These are phyloP conservation scores for Trypethelium eluteriae DNA, from an alignment of 495 filamentous ascomycete genomes.

Conservation along the genomic window DNA sequence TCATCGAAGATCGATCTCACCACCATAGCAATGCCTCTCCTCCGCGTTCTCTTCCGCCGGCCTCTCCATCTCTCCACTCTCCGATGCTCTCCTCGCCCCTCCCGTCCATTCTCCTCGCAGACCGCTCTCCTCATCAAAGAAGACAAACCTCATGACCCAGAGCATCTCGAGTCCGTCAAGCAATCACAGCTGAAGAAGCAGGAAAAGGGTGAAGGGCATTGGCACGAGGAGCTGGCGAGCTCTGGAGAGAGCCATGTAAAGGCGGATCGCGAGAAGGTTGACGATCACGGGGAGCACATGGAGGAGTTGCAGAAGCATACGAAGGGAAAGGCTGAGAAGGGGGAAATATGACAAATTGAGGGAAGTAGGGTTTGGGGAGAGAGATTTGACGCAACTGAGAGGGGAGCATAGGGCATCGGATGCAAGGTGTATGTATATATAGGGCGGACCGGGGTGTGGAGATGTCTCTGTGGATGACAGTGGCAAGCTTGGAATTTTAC, in stretches of 20 bases:
- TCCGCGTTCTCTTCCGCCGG: not conserved
- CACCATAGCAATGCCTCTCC: not conserved
- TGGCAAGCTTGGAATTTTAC: too few species aligned
- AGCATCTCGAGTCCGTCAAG: conserved; percentile 29
- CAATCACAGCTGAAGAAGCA: conserved; percentile 34
- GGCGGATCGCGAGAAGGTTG: conserved; percentile 30
- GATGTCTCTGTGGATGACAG: too few species aligned
- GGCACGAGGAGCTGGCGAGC: conserved; percentile 32
- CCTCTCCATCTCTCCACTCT: not conserved
- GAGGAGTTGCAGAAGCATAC: conserved; percentile 34
- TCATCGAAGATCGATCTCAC: not conserved
- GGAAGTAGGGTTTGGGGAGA: too few species aligned
- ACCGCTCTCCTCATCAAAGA: conserved; percentile 25
- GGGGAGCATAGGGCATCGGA: too few species aligned
- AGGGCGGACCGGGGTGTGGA: too few species aligned
- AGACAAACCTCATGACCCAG: conserved; percentile 24
- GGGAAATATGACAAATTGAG: not conserved
- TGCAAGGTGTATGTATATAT: too few species aligned
- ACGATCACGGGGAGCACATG: conserved; percentile 31
- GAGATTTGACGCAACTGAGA: too few species aligned
- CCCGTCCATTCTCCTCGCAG: conserved; percentile 15
- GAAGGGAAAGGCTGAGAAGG: conserved; percentile 27
- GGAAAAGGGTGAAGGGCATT: conserved; percentile 30
- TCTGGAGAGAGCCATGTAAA: conserved; percentile 25
- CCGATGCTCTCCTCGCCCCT: not conserved